phyloP scores from a whole-genome alignment of 768 basidiomycete genomes.

The Sarcodon aspratus region DNA sequence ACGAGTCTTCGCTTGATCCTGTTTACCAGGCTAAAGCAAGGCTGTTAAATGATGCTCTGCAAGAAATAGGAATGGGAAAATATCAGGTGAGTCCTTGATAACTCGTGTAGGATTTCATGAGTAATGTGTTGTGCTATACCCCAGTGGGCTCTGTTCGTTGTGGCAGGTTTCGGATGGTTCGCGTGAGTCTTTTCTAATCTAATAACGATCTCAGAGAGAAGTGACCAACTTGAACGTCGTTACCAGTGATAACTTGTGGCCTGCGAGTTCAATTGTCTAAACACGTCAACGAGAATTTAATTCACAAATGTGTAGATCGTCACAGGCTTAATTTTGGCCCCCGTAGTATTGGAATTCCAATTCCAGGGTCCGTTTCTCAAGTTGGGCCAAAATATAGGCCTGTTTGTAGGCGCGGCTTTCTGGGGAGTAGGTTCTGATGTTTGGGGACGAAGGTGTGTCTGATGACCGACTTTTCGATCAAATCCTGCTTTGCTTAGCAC shows the following conservation, averaged over 20 bases:
- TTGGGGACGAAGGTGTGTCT: conserved; percentile 51
- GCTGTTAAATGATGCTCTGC: conserved; percentile 33
- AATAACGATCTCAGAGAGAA: not conserved
- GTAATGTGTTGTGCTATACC: not conserved
- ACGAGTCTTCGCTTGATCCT: conserved; percentile 19
- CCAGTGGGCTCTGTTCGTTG: conserved; percentile 51
- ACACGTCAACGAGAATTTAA: not conserved
- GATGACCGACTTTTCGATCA: not conserved
- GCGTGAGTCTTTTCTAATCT: conserved; percentile 32
- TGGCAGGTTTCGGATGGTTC: conserved; percentile 68
- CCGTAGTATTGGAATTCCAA: conserved; percentile 54
- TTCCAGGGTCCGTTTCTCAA: conserved; percentile 52
- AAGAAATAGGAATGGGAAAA: conserved; percentile 45
- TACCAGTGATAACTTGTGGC: conserved; percentile 62
- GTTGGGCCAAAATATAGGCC: conserved; percentile 60
- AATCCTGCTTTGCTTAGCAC: not conserved
- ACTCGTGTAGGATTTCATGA: not conserved
- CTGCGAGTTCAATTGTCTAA: conserved; percentile 27
- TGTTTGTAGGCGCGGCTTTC: conserved; percentile 57
- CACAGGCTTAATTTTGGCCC: conserved; percentile 52
- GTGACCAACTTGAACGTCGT: not conserved
- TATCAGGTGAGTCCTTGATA: conserved; percentile 29
- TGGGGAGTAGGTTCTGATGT: conserved; percentile 63
- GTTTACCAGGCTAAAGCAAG: conserved; percentile 39
- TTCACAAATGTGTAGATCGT: conserved; percentile 31